Conservation (phyloP, 225 moss, liverwort and hornwort species). For the Asterella californica region DNA sequence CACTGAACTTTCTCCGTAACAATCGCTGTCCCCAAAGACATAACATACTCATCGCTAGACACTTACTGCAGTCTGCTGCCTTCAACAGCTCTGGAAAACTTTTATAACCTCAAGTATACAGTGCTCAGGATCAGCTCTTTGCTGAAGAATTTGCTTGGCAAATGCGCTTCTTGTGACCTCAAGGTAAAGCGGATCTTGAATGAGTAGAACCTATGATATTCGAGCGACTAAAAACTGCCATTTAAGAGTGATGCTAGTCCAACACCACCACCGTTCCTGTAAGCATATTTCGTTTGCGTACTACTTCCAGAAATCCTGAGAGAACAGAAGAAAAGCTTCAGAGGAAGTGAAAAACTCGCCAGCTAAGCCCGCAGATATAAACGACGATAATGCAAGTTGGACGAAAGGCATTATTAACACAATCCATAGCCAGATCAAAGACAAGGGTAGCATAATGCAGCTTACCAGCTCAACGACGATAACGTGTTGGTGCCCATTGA, state of each 20-base stretch:
- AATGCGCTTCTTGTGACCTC: neutral
- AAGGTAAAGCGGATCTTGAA: neutral
- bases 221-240: neutral
- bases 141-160: neutral
- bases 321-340: neutral
- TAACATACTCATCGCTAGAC: neutral
- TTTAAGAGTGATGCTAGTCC: conserved; percentile 37
- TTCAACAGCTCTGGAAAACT: neutral
- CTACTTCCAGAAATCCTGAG: conserved; percentile 31
- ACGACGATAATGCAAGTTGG: neutral
- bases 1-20: too few species aligned
- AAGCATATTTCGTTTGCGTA: conserved; percentile 21
- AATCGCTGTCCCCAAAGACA: neutral
- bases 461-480: conserved; percentile 14
- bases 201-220: neutral
- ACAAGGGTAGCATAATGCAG: neutral
- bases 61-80: neutral
- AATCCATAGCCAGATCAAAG: neutral
- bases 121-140: neutral
- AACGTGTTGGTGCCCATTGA: neutral
- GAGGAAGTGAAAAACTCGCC: neutral
- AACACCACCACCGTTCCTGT: conserved; percentile 31
- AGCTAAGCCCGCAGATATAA: neutral
- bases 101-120: conserved; percentile 3
- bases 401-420: neutral